Base-by-base conservation (phyloP, 176 grass and related monocot species). In the Typha latifolia region DNA sequence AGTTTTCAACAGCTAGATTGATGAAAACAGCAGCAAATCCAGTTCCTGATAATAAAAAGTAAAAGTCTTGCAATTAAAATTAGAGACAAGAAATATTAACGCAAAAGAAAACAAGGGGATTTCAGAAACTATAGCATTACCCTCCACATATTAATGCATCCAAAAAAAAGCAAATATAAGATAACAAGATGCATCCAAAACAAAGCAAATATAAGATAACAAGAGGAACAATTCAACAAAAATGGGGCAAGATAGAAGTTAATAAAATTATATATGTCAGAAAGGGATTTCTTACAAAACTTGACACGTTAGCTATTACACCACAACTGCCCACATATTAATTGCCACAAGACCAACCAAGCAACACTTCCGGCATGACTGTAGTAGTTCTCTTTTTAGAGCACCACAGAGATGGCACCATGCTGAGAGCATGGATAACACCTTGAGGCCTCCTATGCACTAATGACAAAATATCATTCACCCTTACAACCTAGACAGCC, bases 1-100 rank as follows among this genome's bases (percentile, higher is more conserved):
- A 97, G 65, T 97, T 97, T 65, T 97, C 94, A 68, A 97, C 94
- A 49, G 94, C 89, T 77, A 97, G 62, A 73, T 97, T 97, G 78
- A 97, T 97, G 70, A 97, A 97, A 48, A 97, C 85, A 80, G 94
- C 94, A 82, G 94, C 94, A 68, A 84, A 79, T 85, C 88, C 94
- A 83, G 94, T 97, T 55, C 94, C 94, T 97, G 82, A 57, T 67
- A 73, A 69, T n/a, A 78, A 55, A 62, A 74, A 59, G 12, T 23
- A 32, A 74, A 43, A 37, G 0, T 73, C 31, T 29, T 47, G 6
- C 12, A 21, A 1, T 8, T 16, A 68, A 76, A 6, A 66, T 29
- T 75, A 12, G 72, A 20, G 4, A 43, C 27, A 43, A 63, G 12
- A 70, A 24, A 56, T 31, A 29, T n/a, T 7, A 13, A 57, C 12